Percentiles rank a stretch among this genome's conserved stretches.
These are phyloP conservation scores for Gentiana straminea DNA, from an alignment of 257 asterid species.

Conservation along the genomic window DNA sequence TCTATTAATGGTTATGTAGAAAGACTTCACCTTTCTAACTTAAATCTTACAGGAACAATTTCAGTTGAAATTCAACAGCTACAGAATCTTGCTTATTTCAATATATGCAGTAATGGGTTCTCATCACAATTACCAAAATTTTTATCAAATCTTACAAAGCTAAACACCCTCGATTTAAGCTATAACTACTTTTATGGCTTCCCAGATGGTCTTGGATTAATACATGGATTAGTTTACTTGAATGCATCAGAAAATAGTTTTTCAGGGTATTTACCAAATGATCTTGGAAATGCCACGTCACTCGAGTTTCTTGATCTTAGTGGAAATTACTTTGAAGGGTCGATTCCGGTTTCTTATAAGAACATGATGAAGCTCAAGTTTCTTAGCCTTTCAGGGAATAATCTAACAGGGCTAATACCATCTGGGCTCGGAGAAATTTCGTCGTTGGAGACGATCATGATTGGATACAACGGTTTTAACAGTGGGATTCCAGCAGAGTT, in stretches of 20 bases:
- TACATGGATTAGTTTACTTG: conserved; percentile 12
- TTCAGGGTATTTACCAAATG: conserved; percentile 40
- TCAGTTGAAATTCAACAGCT: conserved; percentile 29
- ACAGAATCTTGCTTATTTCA: conserved; percentile 19
- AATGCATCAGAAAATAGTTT: conserved; percentile 62
- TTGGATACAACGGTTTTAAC: conserved; percentile 41
- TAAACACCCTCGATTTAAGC: conserved; percentile 41
- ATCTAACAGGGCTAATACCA: conserved; percentile 38
- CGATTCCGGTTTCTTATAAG: conserved; percentile 37
- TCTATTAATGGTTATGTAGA: conserved; percentile 23
- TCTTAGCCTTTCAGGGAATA: conserved; percentile 58
- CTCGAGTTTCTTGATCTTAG: conserved; percentile 50
- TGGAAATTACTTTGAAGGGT: conserved; percentile 51
- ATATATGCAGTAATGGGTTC: conserved; percentile 42
- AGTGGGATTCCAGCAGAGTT: conserved; percentile 41
- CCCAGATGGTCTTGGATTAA: conserved; percentile 26
- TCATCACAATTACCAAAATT: conserved; percentile 30
- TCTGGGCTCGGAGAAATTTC: conserved; percentile 33
- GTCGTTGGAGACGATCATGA: conserved; percentile 36
- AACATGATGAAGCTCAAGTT: conserved; percentile 31
- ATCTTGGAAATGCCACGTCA: conserved; percentile 29
- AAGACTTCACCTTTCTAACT: conserved; percentile 40
- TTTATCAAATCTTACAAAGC: conserved; percentile 25
- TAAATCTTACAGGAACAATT: conserved; percentile 40
- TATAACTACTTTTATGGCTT: conserved; percentile 27